Base-by-base conservation (phyloP, 805 yeast species). In the Candida nanaspora region DNA sequence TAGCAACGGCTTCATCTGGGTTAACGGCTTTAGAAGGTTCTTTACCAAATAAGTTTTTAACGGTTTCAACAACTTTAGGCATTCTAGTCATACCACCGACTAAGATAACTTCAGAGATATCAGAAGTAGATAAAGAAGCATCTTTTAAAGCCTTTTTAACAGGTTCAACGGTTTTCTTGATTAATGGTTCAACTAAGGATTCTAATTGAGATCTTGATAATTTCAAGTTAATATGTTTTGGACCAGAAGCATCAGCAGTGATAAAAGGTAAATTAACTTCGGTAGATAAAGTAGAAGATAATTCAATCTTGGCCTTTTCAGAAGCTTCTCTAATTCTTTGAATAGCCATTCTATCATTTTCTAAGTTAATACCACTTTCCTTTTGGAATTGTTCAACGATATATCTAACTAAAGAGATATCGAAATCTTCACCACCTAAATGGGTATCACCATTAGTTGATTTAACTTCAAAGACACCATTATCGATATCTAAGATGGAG, bases 401-500 rank as follows among this genome's bases (percentile, higher is more conserved):
- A 62, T 78, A 64, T 73, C 95, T 82, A 53, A 89, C 94, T 47
- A 88, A 65, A 51, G 83, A 72, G 59, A 88, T 89, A 68, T 85
- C 94, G 65, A 85, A 85, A 69, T 85, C 94, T 71, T 85, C 94
- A 74, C 94, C 94, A 72, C 94, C 94, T 62, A 85, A 72, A 70
- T 85, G 94, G 52, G 94, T 85, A 70, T 85, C 93, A 80, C 94
- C 97, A 70, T 89, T 89, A 62, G 97, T 88, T 48, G 96, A 86
- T 74, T 88, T 88, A 65, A 88, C 97, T 76, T 88, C 97, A 59
- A 88, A 88, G 52, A 88, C 97, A 76, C 97, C 97, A 63, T 88
- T 87, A 71, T 89, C 96, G 57, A 88, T 89, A 75, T 89, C 97
- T 62, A 88, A 77, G 64, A 88, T 86, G 56, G 97, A 88, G 69